A percentile compares a stretch with the other conserved stretches of the same genome.
phyloP scores from a whole-genome alignment of 306 rosid genomes.

The Vigna reflexopilosa region DNA sequence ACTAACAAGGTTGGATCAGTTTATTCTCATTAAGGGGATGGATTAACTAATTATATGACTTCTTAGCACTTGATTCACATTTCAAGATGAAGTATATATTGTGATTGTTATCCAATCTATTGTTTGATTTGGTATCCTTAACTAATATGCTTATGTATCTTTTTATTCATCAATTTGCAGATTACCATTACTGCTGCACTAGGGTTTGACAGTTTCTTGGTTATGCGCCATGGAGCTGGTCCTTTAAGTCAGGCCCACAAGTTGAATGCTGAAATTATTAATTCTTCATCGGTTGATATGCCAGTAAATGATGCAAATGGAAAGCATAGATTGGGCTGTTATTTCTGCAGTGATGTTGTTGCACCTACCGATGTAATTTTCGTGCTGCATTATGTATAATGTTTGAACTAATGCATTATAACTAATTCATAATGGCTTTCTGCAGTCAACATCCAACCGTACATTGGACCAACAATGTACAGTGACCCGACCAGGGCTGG shows the following conservation, averaged over 20 bases:
- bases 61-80: constrained; percentile 34
- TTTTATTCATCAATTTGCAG: constrained; percentile 54
- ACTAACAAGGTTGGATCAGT: constrained; percentile 72
- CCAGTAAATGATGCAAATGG: constrained; percentile 44
- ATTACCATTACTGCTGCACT: constrained; percentile 88
- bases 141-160: constrained; percentile 18
- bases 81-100: constrained; percentile 31
- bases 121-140: constrained; percentile 25
- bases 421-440: constrained; percentile 43
- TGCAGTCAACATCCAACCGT: constrained; percentile 95
- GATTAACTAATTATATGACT: constrained; percentile 13
- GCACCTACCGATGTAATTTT: constrained; percentile 93
- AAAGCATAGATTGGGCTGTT: constrained; percentile 86
- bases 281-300: constrained; percentile 53
- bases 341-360: constrained; percentile 95
- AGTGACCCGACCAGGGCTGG: constrained; percentile 95
- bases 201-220: constrained; percentile 97
- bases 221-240: constrained; percentile 98
- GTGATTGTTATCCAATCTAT: not conserved
- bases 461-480: constrained; percentile 99
- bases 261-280: constrained; percentile 49
- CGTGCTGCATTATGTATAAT: constrained; percentile 17
- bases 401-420: constrained; percentile 8
- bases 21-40: constrained; percentile 28
- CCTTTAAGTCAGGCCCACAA: constrained; percentile 61